Evolutionary conservation across 305 asterid species (phyloP).

Genomic region (Fraxinus nigra): DNA sequence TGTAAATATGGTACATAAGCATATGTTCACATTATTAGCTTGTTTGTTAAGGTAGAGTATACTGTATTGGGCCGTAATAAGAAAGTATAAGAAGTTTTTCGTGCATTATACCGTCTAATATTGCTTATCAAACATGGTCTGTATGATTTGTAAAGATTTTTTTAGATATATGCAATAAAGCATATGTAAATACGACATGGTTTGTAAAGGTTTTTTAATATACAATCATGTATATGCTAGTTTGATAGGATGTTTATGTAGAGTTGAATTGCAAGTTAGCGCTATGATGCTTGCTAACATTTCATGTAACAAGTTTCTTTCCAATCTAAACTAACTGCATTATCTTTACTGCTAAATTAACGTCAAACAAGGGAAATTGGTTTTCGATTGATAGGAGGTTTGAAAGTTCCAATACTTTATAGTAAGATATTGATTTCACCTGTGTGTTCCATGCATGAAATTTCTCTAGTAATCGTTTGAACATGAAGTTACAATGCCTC

Average conservation of each 20-base stretch:
- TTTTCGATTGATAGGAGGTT: neutral
- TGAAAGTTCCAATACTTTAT: neutral
- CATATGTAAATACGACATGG: neutral
- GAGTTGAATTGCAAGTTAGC: neutral
- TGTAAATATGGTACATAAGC: neutral
- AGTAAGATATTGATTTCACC: neutral
- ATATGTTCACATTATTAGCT: neutral
- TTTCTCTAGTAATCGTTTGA: neutral
- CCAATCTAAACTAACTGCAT: neutral
- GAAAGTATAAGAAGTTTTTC: neutral
- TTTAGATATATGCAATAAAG: neutral
- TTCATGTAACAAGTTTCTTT: neutral
- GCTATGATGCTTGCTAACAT: neutral
- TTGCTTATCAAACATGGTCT: neutral
- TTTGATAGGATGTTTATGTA: neutral
- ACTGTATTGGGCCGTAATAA: neutral
- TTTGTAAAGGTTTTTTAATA: neutral
- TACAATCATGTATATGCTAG: neutral
- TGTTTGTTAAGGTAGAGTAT: neutral
- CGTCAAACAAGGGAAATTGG: neutral
- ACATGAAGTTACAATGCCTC: neutral
- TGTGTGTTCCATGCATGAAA: neutral
- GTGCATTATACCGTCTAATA: neutral
- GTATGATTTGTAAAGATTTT: neutral
- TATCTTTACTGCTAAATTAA: neutral